Evolutionary conservation across 2,329 filamentous ascomycete genomes (phyloP), one percentile per base, ranked within the genome.

Genomic region (Hymenoscyphus occultus): DNA sequence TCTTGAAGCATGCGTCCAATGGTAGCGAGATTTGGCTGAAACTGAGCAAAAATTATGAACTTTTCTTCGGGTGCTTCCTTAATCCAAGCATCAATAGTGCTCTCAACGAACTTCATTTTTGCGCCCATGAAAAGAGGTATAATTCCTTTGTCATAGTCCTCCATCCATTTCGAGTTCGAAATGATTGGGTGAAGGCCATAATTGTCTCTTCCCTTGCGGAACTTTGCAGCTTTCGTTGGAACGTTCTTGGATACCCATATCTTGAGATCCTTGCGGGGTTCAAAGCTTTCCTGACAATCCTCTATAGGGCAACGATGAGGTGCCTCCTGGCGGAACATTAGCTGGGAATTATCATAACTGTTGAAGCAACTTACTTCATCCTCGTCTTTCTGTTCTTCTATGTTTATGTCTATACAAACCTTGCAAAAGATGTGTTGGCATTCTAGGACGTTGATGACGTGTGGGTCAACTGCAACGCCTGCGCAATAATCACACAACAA

Each of bases 31-130:
- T 86, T 82, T 1, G 77, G 74, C 7, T 82, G 71, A 65, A 84
- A 88, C 63, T 87, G 83, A 0, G 81, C 84, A 68, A 86, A 88
- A 42, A 87, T 75, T 54, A 87, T 83, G 57, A 87, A 79, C 71
- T 88, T 88, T 22, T 78, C 78, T 0, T 75, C 59, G 0, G 76
- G 75, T 5, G 80, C 78, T 14, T 81, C 75, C 1, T 72, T 39
- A 5, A 78, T 63, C 78, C 78, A 80, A 6, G 74, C 68, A 2
- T 75, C 58, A 12, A 80, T 63, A 6, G 73, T 69, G 0, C 68
- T 62, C 22, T 68, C 67, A 1, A 77, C 70, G 14, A 71, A 74
- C 2, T 65, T 70, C 2, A 77, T 62, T 64, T 80, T 80, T 0
- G 78, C 71, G 13, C 76, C 74, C 0, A 74, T 73, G 59, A 78